Conservation (phyloP, 495 filamentous ascomycete genomes). For the Penicillium verhagenii region DNA sequence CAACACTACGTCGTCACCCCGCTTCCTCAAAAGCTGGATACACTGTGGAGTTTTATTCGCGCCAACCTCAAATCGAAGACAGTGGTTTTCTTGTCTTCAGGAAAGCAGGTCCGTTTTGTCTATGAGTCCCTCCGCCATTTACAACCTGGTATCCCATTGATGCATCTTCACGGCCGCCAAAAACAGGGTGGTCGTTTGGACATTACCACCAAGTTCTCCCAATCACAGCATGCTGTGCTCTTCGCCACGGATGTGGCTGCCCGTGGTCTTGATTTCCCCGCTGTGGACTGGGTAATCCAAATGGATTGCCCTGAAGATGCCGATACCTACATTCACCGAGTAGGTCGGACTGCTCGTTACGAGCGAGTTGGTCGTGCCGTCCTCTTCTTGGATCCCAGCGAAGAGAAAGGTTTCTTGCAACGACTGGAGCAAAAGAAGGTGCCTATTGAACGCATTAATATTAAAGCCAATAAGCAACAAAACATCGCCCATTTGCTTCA, state of each 20-base stretch:
- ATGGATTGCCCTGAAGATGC: constrained; percentile 93
- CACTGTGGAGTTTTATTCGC: constrained; percentile 86
- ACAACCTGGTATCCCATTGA: constrained; percentile 91
- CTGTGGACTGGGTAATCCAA: constrained; percentile 97
- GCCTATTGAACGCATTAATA: constrained; percentile 76
- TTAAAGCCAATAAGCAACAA: constrained; percentile 85
- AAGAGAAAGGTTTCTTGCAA: constrained; percentile 82
- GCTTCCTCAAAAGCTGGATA: constrained; percentile 83
- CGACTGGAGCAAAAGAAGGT: constrained; percentile 86
- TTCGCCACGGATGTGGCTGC: constrained; percentile 96
- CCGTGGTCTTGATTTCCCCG: constrained; percentile 90
- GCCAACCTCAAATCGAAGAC: constrained; percentile 88
- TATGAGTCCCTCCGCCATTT: constrained; percentile 91
- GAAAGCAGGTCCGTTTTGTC: constrained; percentile 94
- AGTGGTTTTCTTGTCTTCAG: constrained; percentile 88
- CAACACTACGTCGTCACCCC: constrained; percentile 90
- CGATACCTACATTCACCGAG: constrained; percentile 96
- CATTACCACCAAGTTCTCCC: constrained; percentile 77
- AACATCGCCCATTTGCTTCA: constrained; percentile 80
- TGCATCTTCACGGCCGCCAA: constrained; percentile 92
- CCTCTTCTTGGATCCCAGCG: constrained; percentile 86
- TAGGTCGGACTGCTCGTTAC: constrained; percentile 92
- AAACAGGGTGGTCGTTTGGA: constrained; percentile 86
- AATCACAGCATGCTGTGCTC: constrained; percentile 76
- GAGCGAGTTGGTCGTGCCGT: constrained; percentile 84